phyloP scores from a whole-genome alignment of 108 stramenopile genomes.

The Nannochloropsis granulata region DNA sequence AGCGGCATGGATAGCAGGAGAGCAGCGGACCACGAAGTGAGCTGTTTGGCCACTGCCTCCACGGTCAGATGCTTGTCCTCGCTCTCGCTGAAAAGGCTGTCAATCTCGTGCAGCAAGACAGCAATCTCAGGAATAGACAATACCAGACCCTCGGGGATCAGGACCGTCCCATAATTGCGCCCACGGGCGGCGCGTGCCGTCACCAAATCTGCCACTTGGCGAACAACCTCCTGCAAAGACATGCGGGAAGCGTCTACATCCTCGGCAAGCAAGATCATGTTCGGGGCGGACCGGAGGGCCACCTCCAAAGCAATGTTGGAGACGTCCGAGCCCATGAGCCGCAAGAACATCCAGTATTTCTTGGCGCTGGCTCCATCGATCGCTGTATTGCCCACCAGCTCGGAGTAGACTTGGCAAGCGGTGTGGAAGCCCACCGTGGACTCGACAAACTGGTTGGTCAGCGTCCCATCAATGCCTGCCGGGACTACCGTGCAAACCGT shows the following conservation, averaged over 20 bases:
- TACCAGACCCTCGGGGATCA: conserved; percentile 27
- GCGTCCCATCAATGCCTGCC: conserved; percentile 27
- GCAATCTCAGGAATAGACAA: conserved; percentile 31
- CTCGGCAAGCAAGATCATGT: conserved; percentile 32
- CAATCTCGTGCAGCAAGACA: conserved; percentile 23
- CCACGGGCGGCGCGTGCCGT: conserved; percentile 15
- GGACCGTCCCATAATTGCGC: conserved; percentile 28
- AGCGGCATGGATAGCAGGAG: conserved; percentile 21
- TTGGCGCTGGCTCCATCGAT: conserved; percentile 34
- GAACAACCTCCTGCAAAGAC: conserved; percentile 27
- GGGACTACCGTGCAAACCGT: conserved; percentile 29
- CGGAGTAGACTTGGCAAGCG: conserved; percentile 14
- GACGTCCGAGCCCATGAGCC: conserved; percentile 35
- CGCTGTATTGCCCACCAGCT: conserved; percentile 36
- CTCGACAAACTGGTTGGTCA: conserved; percentile 39
- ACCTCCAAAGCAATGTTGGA: conserved; percentile 34
- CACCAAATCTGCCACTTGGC: conserved; percentile 29
- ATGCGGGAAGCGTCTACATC: conserved; percentile 27
- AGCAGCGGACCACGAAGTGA: conserved; percentile 29
- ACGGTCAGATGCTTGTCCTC: conserved; percentile 1
- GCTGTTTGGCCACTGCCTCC: conserved; percentile 8
- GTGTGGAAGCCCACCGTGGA: conserved; percentile 35
- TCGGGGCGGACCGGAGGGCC: conserved; percentile 35
- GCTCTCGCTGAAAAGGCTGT: conserved; percentile 18
- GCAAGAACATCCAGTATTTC: conserved; percentile 42